phyloP scores from a whole-genome alignment of 768 basidiomycete species.

The Clitopilus passeckerianus region DNA sequence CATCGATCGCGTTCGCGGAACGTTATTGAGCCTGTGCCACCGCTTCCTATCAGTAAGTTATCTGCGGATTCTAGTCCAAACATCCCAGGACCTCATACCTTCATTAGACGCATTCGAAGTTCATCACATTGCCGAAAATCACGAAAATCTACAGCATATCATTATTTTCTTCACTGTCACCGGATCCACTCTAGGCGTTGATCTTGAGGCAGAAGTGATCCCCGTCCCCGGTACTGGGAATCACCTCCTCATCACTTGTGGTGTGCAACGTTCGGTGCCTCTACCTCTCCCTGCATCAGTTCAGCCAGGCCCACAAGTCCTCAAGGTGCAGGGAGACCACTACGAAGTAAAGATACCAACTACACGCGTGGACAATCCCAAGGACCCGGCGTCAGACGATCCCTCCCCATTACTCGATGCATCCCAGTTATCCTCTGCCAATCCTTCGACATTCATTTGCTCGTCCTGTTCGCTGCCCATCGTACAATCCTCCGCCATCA shows the following conservation, averaged over 20 bases:
- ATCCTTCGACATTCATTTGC: slow-evolving; percentile 69
- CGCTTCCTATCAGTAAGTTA: slow-evolving; percentile 14
- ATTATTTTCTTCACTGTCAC: slow-evolving; percentile 66
- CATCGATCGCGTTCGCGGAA: slow-evolving; percentile 13
- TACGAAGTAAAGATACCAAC: slow-evolving; percentile 70
- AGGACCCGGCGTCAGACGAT: slow-evolving; percentile 13
- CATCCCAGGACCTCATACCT: neutral
- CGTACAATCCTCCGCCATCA: slow-evolving; percentile 47
- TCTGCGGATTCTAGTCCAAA: neutral
- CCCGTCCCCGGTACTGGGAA: slow-evolving; percentile 41
- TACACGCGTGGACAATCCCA: slow-evolving; percentile 9
- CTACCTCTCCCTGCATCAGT: slow-evolving; percentile 54
- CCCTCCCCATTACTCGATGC: slow-evolving; percentile 62
- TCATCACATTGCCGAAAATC: slow-evolving; percentile 65
- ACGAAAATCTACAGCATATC: slow-evolving; percentile 79
- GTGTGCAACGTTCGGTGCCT: slow-evolving; percentile 50
- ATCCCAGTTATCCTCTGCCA: slow-evolving; percentile 46
- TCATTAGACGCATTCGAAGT: slow-evolving; percentile 35
- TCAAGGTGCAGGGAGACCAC: slow-evolving; percentile 51
- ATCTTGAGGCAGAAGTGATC: slow-evolving; percentile 65
- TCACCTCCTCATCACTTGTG: slow-evolving; percentile 59
- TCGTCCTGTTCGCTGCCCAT: slow-evolving; percentile 76
- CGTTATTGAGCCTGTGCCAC: slow-evolving; percentile 3
- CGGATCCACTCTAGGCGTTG: slow-evolving; percentile 40
- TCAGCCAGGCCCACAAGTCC: slow-evolving; percentile 54